Evolutionary conservation across 2,329 filamentous ascomycete genomes (phyloP), one percentile per base, ranked within the genome.

Genomic region (Ophiostoma montium): DNA sequence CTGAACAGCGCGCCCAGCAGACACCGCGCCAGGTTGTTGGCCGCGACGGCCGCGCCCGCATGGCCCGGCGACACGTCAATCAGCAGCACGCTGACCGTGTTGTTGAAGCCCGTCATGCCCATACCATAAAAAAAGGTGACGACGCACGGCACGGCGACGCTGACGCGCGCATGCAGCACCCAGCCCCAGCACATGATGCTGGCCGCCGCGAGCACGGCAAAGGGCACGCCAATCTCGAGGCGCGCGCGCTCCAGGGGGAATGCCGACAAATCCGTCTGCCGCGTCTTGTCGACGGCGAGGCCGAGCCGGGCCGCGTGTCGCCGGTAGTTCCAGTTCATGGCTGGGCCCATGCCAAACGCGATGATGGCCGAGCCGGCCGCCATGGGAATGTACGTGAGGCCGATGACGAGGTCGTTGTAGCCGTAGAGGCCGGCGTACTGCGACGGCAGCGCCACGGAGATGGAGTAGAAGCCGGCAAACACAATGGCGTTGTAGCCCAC

Each of bases 251-350:
- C 74, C 11, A 77, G 69, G 1, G 74, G 71, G 35, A 77, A 75
- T 0, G 61, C 53, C 0, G 62, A 56, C 12, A 76, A 60, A 52
- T 76, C 69, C 31, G 67, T 65, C 54, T 72, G 72, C 10, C 73
- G 71, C 44, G 67, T 72, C 55, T 69, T 70, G 49, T 71, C 71
- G 48, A 80, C 69, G 0, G 67, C 58, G 10, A 83, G 63, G 10
- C 74, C 74, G 0, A 76, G 61, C 5, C 63, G 66, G 10, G 62
- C 59, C 12, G 80, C 80, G 51, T 82, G 71, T 1, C 80, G 74
- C 1, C 72, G 69, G 60, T 80, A 88, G 60, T 84, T 86, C 64
- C 72, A 72, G 60, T 86, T 83, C 33, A 85, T 70, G 1, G 78
- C 55, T 2, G 70, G 68, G 1, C 82, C 80, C 3, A 66, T 65